phyloP scores from a whole-genome alignment of 129 eudicot genomes.

The Flaveria bidentis region DNA sequence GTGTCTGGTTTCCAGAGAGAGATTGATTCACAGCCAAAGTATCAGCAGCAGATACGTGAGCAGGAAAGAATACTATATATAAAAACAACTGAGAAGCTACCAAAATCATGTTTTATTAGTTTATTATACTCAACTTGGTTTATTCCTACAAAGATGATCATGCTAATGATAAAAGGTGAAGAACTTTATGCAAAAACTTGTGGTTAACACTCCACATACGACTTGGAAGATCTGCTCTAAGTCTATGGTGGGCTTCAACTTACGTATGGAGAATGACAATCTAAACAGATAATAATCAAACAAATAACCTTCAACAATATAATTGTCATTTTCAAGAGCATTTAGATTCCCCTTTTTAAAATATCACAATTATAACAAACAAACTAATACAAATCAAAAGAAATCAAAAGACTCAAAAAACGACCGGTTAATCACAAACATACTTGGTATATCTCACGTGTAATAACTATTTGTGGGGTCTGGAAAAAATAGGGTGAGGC shows the following conservation, averaged over 20 bases:
- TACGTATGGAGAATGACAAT: not conserved
- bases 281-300: not conserved
- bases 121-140: not conserved
- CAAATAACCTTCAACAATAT: too few relatives aligned
- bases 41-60: slow-evolving; percentile 16
- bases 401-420: too few relatives aligned
- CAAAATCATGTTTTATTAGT: not conserved
- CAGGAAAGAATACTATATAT: not conserved
- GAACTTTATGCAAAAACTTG: not conserved
- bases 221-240: not conserved
- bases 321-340: too few relatives aligned
- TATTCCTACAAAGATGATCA: not conserved
- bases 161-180: not conserved
- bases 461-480: too few relatives aligned
- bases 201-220: not conserved
- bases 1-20: slow-evolving; percentile 45
- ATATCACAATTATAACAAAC: too few relatives aligned
- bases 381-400: too few relatives aligned
- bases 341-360: too few relatives aligned
- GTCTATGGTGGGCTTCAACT: too few relatives aligned
- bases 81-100: slow-evolving; percentile 7
- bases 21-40: slow-evolving; percentile 34
- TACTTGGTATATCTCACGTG: too few relatives aligned
- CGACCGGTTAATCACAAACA: too few relatives aligned
- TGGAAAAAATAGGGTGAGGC: too few relatives aligned